Conservation (phyloP, 352 stramenopile genomes). For the Labyrinthula sp. region DNA sequence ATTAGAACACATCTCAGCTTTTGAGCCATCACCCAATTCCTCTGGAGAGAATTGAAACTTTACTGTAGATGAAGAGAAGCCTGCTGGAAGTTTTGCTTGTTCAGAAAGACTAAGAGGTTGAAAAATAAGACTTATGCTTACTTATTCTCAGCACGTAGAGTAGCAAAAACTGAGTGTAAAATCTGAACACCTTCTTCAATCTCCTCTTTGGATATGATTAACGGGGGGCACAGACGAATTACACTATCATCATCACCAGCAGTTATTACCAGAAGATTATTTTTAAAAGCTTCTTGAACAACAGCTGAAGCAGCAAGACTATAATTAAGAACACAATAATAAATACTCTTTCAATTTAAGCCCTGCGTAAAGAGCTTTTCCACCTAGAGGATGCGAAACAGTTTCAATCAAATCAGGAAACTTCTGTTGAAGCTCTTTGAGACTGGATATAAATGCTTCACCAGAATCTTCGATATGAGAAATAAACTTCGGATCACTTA, state of each 20-base stretch:
- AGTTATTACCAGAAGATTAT: conserved; percentile 54
- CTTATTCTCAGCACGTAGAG: no score
- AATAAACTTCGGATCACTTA: conserved; percentile 47
- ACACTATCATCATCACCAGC: conserved; percentile 43
- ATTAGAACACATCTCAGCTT: conserved; percentile 49
- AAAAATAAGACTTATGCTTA: no score
- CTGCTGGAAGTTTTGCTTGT: conserved; percentile 43
- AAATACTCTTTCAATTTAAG: no score
- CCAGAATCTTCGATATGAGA: conserved; percentile 11
- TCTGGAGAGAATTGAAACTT: conserved; percentile 54
- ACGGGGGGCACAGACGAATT: conserved; percentile 51
- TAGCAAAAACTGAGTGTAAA: no score
- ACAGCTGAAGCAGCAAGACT: conserved; percentile 44
- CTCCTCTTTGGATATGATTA: conserved; percentile 53
- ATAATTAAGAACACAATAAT: no score
- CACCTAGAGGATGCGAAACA: conserved; percentile 26
- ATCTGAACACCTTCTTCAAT: conserved; percentile 47
- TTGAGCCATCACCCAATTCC: conserved; percentile 44
- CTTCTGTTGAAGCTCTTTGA: conserved; percentile 21
- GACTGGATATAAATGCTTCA: conserved; percentile 3
- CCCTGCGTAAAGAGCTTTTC: conserved; percentile 50
- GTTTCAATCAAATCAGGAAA: conserved; percentile 1
- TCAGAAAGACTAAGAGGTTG: conserved; percentile 4
- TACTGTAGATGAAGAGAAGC: conserved; percentile 54
- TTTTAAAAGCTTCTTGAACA: conserved; percentile 44